phyloP scores from a whole-genome alignment of 2,329 filamentous ascomycete species.

The Fragosphaeria purpurea region DNA sequence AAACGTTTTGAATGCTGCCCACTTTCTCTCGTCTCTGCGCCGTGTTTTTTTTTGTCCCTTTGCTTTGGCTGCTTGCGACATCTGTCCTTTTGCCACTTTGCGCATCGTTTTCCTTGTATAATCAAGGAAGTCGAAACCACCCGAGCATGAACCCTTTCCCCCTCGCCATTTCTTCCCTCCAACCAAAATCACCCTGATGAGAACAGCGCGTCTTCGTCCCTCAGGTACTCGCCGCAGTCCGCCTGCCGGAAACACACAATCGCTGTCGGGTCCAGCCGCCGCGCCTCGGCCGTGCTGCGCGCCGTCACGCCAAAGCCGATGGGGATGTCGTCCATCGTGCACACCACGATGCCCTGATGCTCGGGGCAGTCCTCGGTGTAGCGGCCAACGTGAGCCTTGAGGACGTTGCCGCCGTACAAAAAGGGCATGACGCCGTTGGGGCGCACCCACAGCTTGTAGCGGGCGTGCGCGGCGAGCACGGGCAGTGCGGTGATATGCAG shows the following conservation, averaged over 20 bases:
- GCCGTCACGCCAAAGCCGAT: slow-evolving; percentile 88
- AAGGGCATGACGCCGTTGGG: slow-evolving; percentile 96
- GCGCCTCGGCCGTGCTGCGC: slow-evolving; percentile 72
- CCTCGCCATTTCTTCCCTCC: neutral
- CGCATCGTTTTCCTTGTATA: too few relatives aligned
- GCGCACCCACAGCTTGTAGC: slow-evolving; percentile 97
- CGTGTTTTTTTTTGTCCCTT: too few relatives aligned
- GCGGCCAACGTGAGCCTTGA: slow-evolving; percentile 60
- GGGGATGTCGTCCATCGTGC: slow-evolving; percentile 88
- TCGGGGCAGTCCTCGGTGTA: slow-evolving; percentile 90
- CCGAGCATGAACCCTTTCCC: neutral
- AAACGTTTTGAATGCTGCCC: too few relatives aligned
- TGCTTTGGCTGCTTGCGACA: too few relatives aligned
- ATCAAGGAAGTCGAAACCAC: too few relatives aligned
- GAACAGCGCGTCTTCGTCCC: slow-evolving; percentile 65
- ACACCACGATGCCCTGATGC: slow-evolving; percentile 83
- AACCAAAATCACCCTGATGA: slow-evolving; percentile 20
- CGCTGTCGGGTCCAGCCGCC: slow-evolving; percentile 79
- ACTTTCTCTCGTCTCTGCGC: too few relatives aligned
- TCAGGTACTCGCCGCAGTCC: slow-evolving; percentile 88
- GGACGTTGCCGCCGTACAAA: slow-evolving; percentile 83
- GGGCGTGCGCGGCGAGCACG: slow-evolving; percentile 78
- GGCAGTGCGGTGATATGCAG: slow-evolving; percentile 84
- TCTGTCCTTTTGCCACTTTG: too few relatives aligned
- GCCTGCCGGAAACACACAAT: slow-evolving; percentile 85